Conservation (phyloP, 768 basidiomycete species). For the Kwoniella europaea region DNA sequence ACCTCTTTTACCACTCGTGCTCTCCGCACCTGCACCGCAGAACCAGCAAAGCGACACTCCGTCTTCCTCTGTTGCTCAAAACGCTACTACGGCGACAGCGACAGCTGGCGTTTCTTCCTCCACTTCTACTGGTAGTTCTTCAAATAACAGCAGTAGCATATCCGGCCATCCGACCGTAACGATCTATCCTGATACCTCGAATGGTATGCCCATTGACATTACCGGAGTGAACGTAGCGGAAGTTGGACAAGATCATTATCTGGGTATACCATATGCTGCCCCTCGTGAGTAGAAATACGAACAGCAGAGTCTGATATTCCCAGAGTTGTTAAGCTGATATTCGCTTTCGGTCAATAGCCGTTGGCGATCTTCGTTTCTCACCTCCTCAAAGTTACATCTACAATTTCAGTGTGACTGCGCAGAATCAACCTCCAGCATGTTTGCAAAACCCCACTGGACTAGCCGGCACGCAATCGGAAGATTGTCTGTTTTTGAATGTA, state of each 20-base stretch:
- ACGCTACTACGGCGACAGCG: constrained; percentile 2
- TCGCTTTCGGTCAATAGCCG: too few relatives aligned
- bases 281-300: too few relatives aligned
- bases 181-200: constrained; percentile 37
- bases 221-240: constrained; percentile 30
- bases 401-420: constrained; percentile 44
- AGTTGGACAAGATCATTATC: constrained; percentile 42
- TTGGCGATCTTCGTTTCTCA: constrained; percentile 43
- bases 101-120: background rate
- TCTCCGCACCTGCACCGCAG: background rate
- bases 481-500: constrained; percentile 64
- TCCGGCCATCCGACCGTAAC: constrained; percentile 28
- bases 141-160: background rate
- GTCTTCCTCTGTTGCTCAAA: background rate
- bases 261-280: constrained; percentile 54
- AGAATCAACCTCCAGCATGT: constrained; percentile 45
- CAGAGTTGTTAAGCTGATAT: too few relatives aligned
- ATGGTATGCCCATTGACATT: constrained; percentile 31
- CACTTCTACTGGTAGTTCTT: background rate
- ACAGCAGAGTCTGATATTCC: too few relatives aligned
- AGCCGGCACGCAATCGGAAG: constrained; percentile 57
- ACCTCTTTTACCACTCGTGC: background rate
- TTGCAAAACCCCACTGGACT: constrained; percentile 36
- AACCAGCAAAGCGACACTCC: background rate
- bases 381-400: constrained; percentile 36